Percentiles rank a stretch among this genome's conserved stretches.
Conservation (phyloP, 345 rosid species). For the Heritiera fomes region DNA sequence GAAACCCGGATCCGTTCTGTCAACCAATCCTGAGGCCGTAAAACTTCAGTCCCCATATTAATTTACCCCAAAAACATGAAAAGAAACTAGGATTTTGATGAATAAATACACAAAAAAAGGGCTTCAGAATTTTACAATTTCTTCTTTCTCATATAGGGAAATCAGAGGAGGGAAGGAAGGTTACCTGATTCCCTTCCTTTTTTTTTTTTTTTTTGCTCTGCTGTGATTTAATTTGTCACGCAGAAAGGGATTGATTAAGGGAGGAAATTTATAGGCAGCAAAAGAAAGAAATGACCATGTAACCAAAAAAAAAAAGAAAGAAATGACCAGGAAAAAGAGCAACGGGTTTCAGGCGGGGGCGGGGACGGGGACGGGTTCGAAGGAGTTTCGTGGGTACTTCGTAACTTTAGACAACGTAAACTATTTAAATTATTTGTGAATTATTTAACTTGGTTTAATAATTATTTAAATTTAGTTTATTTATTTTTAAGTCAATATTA, state of each 20-base stretch:
- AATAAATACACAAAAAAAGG: not conserved
- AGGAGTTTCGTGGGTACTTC: too few species aligned
- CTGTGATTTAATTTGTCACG: not conserved
- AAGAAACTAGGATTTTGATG: not conserved
- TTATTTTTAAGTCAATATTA: too few species aligned
- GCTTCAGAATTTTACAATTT: not conserved
- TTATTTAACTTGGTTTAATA: too few species aligned
- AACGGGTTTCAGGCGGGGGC: not conserved
- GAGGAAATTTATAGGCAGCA: slow-evolving; percentile 7
- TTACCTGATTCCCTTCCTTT: not conserved
- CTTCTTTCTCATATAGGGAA: slow-evolving; percentile 15
- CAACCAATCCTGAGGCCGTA: slow-evolving; percentile 78
- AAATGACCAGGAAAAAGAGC: slow-evolving; percentile 16
- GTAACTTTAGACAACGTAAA: too few species aligned
- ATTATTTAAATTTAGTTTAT: too few species aligned
- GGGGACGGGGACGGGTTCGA: not conserved
- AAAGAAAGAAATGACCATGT: slow-evolving; percentile 16
- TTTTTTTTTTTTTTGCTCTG: not conserved
- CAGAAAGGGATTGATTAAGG: not conserved
- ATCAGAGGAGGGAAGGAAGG: not conserved
- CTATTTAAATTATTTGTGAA: too few species aligned
- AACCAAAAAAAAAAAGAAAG: too few species aligned
- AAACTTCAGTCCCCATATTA: slow-evolving; percentile 75
- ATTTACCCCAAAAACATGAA: not conserved
- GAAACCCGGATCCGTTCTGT: slow-evolving; percentile 43